Evolutionary conservation across 2,329 filamentous ascomycete genomes (phyloP).

Genomic region (Tolypocladium paradoxum): DNA sequence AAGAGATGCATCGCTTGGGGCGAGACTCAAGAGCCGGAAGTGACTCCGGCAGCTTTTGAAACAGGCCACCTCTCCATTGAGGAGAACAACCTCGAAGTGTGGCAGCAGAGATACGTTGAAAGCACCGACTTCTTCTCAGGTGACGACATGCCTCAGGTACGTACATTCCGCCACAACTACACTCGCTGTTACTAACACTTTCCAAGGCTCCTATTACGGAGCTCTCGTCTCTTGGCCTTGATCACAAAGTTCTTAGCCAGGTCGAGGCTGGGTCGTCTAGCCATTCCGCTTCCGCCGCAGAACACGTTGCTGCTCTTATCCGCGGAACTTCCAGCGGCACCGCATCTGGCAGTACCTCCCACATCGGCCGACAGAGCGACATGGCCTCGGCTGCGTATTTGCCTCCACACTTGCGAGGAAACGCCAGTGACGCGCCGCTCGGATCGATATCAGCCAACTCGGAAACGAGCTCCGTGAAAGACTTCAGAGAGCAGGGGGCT

Average conservation of each 20-base stretch:
- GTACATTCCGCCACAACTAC: neutral
- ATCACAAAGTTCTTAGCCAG: neutral
- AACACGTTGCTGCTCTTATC: neutral
- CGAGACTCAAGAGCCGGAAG: slow-evolving; percentile 22
- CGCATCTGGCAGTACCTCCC: neutral
- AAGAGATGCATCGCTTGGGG: slow-evolving; percentile 23
- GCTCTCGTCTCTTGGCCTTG: slow-evolving; percentile 12
- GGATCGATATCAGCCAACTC: neutral
- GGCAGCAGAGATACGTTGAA: slow-evolving; percentile 3
- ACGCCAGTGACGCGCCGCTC: neutral
- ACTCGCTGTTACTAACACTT: slow-evolving; percentile 1
- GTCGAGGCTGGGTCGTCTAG: neutral
- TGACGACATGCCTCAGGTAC: slow-evolving; percentile 10
- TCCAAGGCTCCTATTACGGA: slow-evolving; percentile 16
- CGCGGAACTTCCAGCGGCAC: neutral
- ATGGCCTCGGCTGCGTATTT: neutral
- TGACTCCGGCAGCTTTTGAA: slow-evolving; percentile 17
- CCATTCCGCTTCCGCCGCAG: neutral
- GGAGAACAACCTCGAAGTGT: slow-evolving; percentile 10
- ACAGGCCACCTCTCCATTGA: slow-evolving; percentile 23
- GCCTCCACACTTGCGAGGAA: slow-evolving; percentile 4
- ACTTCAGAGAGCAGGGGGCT: neutral
- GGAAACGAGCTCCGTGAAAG: neutral
- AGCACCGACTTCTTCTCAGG: slow-evolving; percentile 16
- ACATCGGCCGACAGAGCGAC: neutral